These are phyloP conservation scores for Niebla homalea DNA, from an alignment of 495 filamentous ascomycete genomes.

Conservation along the genomic window DNA sequence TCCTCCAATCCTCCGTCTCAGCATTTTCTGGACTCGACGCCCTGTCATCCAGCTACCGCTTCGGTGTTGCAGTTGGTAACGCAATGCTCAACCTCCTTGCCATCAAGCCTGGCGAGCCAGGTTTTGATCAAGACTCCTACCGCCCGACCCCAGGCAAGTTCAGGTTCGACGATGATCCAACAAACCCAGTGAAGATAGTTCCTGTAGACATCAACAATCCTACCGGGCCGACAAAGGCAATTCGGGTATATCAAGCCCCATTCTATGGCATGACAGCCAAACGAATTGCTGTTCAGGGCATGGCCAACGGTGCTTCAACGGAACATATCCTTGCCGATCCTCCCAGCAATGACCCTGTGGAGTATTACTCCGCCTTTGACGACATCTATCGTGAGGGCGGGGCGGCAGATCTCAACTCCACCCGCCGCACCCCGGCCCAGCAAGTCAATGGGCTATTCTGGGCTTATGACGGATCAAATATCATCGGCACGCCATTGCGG, in stretches of 20 bases:
- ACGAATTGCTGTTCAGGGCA: slow-evolving; percentile 19
- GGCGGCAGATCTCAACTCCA: slow-evolving; percentile 12
- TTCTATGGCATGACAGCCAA: slow-evolving; percentile 21
- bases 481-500: slow-evolving; percentile 22
- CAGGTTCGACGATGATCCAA: slow-evolving; percentile 24
- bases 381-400: slow-evolving; percentile 21
- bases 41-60: slow-evolving; percentile 15
- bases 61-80: slow-evolving; percentile 18
- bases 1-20: slow-evolving; percentile 4
- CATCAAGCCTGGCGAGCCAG: slow-evolving; percentile 9
- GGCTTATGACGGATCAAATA: slow-evolving; percentile 27
- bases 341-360: slow-evolving; percentile 14
- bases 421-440: slow-evolving; percentile 18
- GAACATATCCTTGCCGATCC: slow-evolving; percentile 25
- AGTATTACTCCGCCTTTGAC: slow-evolving; percentile 18
- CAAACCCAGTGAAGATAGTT: slow-evolving; percentile 21
- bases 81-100: slow-evolving; percentile 18
- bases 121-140: slow-evolving; percentile 13
- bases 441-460: slow-evolving; percentile 21
- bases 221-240: slow-evolving; percentile 14
- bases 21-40: slow-evolving; percentile 13
- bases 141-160: slow-evolving; percentile 13
- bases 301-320: slow-evolving; percentile 7
- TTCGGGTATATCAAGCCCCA: slow-evolving; percentile 17
- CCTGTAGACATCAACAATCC: slow-evolving; percentile 23